Evolutionary conservation across 208 protist species (phyloP).

Genomic region (Porcisia deanei): DNA sequence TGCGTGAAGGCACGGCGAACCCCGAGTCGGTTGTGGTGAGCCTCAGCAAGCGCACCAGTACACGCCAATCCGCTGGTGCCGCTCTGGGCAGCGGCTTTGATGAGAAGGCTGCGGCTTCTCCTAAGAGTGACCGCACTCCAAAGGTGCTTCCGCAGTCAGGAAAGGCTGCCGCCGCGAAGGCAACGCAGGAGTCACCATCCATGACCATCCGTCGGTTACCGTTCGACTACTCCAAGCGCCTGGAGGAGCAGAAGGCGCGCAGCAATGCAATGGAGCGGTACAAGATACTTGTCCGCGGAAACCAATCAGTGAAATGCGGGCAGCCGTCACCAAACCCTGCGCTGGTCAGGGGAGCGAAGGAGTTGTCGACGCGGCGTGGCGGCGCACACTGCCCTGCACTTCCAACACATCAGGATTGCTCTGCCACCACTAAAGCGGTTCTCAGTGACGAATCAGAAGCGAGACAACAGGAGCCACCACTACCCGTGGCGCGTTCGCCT

Average conservation of each 20-base stretch:
- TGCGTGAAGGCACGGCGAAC: not conserved
- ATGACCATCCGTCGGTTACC: slow-evolving; percentile 47
- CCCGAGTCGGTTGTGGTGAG: not conserved
- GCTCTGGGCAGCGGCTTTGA: not conserved
- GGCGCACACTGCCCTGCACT: not conserved
- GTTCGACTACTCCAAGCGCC: slow-evolving; percentile 48
- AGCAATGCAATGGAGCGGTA: slow-evolving; percentile 61
- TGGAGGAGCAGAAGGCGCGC: slow-evolving; percentile 51
- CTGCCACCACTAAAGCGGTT: slow-evolving; percentile 24
- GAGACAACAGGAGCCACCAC: slow-evolving; percentile 2
- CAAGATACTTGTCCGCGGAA: slow-evolving; percentile 47
- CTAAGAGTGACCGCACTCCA: not conserved
- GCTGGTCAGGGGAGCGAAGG: not conserved
- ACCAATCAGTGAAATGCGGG: slow-evolving; percentile 16
- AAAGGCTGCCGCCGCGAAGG: slow-evolving; percentile 8
- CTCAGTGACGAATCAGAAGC: slow-evolving; percentile 27
- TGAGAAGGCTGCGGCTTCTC: not conserved
- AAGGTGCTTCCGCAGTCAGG: slow-evolving; percentile 2
- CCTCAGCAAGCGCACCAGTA: slow-evolving; percentile 4
- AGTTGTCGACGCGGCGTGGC: not conserved
- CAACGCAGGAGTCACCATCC: slow-evolving; percentile 32
- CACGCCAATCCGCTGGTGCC: not conserved
- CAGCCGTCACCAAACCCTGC: slow-evolving; percentile 13
- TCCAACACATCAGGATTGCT: slow-evolving; percentile 11
- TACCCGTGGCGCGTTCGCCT: not conserved